These are phyloP conservation scores for Penicillium egyptiacum DNA, from an alignment of 495 filamentous ascomycete species.

Conservation along the genomic window DNA sequence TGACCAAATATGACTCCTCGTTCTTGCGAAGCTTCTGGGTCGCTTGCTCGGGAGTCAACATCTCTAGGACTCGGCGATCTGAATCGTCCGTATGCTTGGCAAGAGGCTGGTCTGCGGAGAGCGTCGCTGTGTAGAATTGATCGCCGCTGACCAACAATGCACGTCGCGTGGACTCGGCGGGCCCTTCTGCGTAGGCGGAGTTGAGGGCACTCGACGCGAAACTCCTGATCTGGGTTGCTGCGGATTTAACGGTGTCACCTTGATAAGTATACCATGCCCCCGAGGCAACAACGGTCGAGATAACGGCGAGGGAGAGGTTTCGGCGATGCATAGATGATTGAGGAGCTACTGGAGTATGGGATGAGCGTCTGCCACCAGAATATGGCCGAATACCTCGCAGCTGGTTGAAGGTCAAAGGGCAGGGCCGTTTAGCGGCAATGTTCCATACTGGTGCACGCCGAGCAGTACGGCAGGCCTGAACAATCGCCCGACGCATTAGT, in stretches of 20 bases:
- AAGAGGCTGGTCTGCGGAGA: slow-evolving; percentile 78
- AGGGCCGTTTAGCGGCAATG: slow-evolving; percentile 46
- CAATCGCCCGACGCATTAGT: slow-evolving; percentile 64
- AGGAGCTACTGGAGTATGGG: slow-evolving; percentile 34
- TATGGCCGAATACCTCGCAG: slow-evolving; percentile 46
- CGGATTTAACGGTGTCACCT: slow-evolving; percentile 32
- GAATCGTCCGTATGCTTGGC: slow-evolving; percentile 80
- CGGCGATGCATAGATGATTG: slow-evolving; percentile 65
- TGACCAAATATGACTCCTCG: slow-evolving; percentile 89
- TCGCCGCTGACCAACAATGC: slow-evolving; percentile 76
- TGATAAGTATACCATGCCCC: slow-evolving; percentile 67
- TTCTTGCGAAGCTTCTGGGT: slow-evolving; percentile 83
- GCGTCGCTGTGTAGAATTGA: slow-evolving; percentile 76
- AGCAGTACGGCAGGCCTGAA: slow-evolving; percentile 62
- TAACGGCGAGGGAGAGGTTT: slow-evolving; percentile 59
- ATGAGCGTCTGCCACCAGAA: slow-evolving; percentile 41
- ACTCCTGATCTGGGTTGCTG: slow-evolving; percentile 28
- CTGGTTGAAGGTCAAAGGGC: slow-evolving; percentile 47
- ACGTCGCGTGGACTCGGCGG: slow-evolving; percentile 36
- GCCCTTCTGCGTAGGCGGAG: slow-evolving; percentile 32
- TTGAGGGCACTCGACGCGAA: slow-evolving; percentile 34
- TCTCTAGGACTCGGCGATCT: slow-evolving; percentile 82
- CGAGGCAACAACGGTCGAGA: slow-evolving; percentile 61
- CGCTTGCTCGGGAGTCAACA: slow-evolving; percentile 94
- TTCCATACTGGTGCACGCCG: slow-evolving; percentile 58